Base-by-base conservation (phyloP, 495 filamentous ascomycete genomes). In the Lasiosphaeria ovina region DNA sequence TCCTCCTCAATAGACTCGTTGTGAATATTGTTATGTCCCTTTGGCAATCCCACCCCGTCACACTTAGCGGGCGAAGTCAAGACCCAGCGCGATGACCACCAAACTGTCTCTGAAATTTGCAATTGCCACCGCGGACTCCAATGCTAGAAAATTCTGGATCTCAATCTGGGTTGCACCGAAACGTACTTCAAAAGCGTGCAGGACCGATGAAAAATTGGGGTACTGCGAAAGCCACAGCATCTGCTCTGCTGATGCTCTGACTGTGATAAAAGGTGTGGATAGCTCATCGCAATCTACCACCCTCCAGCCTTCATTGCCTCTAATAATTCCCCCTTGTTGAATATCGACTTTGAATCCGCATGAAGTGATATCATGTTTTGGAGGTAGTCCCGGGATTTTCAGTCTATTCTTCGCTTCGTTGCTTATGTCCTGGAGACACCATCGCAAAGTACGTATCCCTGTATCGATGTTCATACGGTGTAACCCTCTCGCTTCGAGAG, bases 81-180 rank as follows among this genome's bases (percentile, higher is more conserved):
- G n/a, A n/a, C n/a, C n/a, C n/a, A n/a, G n/a, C n/a, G n/a, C n/a
- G n/a, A n/a, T n/a, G n/a, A n/a, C n/a, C n/a, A n/a, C n/a, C n/a
- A n/a, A n/a, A n/a, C n/a, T n/a, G n/a, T 51, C 49, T 51, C 32
- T 51, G 32, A 51, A 51, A 17, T 9, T 51, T 51, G n/a, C 32
- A 51, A 51, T 51, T 24, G 17, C 32, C 9, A 51, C 9, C 32
- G 32, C 32, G 9, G 49, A 7, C 11, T 51, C 10, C 17, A 51
- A 34, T 51, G 49, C 32, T 9, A 51, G 49, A 17, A 51, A 51
- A 24, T 51, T 9, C 49, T 51, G 8, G 9, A 12, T 34, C 49
- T 24, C 32, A 51, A 51, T 51, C 49, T n/a, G 10, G 32, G 49
- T 51, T 14, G 49, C 17, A 17, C 32, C 32, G 32, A 51, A 51